Evolutionary conservation across 495 filamentous ascomycete species (phyloP), one percentile per base, ranked within the genome.

Genomic region (Penicillium turbatum): DNA sequence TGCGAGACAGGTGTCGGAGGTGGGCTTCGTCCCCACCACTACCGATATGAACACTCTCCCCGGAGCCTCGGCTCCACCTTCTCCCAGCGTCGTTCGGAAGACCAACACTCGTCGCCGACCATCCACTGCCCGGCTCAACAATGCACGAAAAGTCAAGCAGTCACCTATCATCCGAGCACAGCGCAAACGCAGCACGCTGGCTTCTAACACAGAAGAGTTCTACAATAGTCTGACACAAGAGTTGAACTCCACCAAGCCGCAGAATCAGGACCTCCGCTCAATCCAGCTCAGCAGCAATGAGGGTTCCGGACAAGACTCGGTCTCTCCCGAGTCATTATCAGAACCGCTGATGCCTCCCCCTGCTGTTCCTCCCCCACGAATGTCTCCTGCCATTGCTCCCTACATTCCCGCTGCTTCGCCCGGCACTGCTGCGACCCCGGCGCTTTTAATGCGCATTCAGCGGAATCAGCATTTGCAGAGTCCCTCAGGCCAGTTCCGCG

Each of bases 141-240:
- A 69, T 27, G 69, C 71, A 6, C 68, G 63, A 8, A 81, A 89
- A 39, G 78, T 88, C 32, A 85, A 87, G 48, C 88, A 92, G 66
- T 95, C 90, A 3, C 91, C 92, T 1, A 91, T 89, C 35, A 85
- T 89, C 32, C 95, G 92, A 63, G 85, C 90, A 0, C 79, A 87
- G 53, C 71, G 51, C 38, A 57, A 40, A 29, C 57, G 10, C 56
- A 65, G 47, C 82, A 85, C 52, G 80, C 12, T 81, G 7, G 85
- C 81, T 19, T 71, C 74, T 16, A 79, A 84, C 61, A 78, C 84
- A 40, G 65, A 76, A 81, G 71, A 70, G 31, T 59, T 72, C 30
- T 64, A 73, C 44, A 71, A 63, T 40, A 62, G 60, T 37, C 54
- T 71, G 24, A 58, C 54, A 29, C 66, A 74, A 43, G 67, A 71